A percentile compares a stretch with the other conserved stretches of the same genome.
These are phyloP conservation scores for Cercospora citrullina DNA, from an alignment of 2,329 filamentous ascomycete species.

Conservation along the genomic window DNA sequence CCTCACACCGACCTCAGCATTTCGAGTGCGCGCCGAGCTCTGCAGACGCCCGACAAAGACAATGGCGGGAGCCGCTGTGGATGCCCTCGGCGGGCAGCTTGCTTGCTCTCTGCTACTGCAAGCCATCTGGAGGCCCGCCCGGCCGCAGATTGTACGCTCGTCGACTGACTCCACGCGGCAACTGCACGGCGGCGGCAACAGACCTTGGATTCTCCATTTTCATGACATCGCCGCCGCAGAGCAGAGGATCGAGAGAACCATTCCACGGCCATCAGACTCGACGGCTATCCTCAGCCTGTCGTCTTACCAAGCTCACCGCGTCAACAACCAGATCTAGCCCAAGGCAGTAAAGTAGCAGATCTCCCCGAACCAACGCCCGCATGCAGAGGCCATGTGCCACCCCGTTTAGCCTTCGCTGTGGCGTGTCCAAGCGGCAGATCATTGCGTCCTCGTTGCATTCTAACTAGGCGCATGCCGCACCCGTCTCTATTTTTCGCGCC, in stretches of 20 bases:
- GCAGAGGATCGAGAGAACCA: background rate
- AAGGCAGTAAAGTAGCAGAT: conserved; percentile 12
- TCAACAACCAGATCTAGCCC: conserved; percentile 13
- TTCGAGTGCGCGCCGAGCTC: background rate
- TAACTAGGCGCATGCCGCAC: background rate
- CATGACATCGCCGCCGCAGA: background rate
- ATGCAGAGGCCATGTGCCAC: conserved; percentile 21
- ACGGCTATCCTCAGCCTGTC: conserved; percentile 19
- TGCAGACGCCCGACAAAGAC: background rate
- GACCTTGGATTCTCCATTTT: background rate
- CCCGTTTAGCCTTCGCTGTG: conserved; percentile 15
- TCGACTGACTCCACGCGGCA: background rate
- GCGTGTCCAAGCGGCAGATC: conserved; percentile 21
- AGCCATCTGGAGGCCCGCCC: background rate
- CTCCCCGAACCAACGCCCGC: background rate
- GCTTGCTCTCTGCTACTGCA: conserved; percentile 1
- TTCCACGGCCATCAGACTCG: background rate
- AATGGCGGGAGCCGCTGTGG: conserved; percentile 2
- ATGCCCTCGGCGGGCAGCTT: background rate
- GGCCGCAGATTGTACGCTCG: background rate
- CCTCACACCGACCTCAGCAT: too few relatives aligned
- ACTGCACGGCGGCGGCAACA: conserved; percentile 9
- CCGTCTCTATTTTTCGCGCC: conserved; percentile 20
- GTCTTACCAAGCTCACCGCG: conserved; percentile 14
- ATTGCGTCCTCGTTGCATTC: conserved; percentile 10